Evolutionary conservation across 352 stramenopile species (phyloP), one percentile per base, ranked within the genome.

Genomic region (Phytophthora hibernalis): DNA sequence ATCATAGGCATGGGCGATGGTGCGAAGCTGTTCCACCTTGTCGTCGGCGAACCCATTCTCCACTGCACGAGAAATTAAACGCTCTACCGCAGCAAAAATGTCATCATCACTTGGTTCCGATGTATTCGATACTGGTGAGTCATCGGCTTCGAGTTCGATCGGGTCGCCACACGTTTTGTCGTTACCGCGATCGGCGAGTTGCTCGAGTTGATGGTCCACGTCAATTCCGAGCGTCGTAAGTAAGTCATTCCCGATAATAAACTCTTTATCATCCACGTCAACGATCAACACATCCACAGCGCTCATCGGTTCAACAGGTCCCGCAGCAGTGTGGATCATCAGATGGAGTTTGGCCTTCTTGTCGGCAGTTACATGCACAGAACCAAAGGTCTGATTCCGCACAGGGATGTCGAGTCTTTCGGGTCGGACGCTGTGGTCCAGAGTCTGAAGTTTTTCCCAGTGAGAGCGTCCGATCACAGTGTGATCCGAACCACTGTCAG

Each of bases 381-480:
- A 10, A 37, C 31, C 31, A 8, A 37, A 37, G 2, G 31, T 37
- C 31, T 37, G 9, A 10, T 15, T 37, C 31, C 31, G 8, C 7
- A 37, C 31, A 10, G 31, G 33, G 9, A 13, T 37, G 31, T 37
- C 31, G 2, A 37, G 11, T 15, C 2, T 2, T 15, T 15, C 11
- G 9, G 8, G 31, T 13, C 12, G 31, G 31, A 37, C 31, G 9
- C 9, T 37, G 2, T 3, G 31, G 31, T 37, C 31, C 31, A 37
- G 12, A 10, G 8, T 10, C 2, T 13, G 31, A 2, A 37, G 11
- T 8, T 20, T 1, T 6, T 61, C 15, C 54, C 42, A 61, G 18
- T 61, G 54, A 2, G 42, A 52, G 1, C 15, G n/a, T 0, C 54
- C 13, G 6, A 53, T 61, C 0, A 61, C 54, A 2, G 54, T 60